Conservation (phyloP, 1,139 yeast genomes). For the Groenewaldozyma auringiensis region DNA sequence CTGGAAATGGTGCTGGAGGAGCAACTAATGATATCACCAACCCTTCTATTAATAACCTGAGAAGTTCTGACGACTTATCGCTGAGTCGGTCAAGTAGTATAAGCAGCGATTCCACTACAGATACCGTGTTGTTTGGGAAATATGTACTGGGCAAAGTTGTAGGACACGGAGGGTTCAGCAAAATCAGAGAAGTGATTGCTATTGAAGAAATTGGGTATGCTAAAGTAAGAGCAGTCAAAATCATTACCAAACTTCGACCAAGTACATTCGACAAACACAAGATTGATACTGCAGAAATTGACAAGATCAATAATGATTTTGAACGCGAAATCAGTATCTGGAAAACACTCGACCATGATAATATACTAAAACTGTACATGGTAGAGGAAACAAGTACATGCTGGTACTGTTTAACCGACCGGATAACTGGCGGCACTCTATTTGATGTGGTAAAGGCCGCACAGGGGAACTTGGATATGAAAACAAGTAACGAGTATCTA, state of each 20-base stretch:
- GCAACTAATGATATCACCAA: constrained; percentile 5
- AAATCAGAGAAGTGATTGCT: constrained; percentile 63
- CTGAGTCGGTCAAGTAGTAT: constrained; percentile 21
- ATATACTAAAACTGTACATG: constrained; percentile 54
- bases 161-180: constrained; percentile 91
- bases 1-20: constrained; percentile 11
- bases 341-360: constrained; percentile 57
- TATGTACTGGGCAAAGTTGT: constrained; percentile 56
- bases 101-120: neutral
- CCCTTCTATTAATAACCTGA: neutral
- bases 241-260: constrained; percentile 41
- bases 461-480: constrained; percentile 15
- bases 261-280: constrained; percentile 4
- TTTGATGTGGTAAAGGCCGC: constrained; percentile 62
- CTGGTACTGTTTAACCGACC: constrained; percentile 65
- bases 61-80: constrained; percentile 24
- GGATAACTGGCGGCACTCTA: constrained; percentile 73
- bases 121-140: constrained; percentile 27
- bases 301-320: constrained; percentile 40
- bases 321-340: constrained; percentile 68
- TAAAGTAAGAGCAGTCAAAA: constrained; percentile 61
- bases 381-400: constrained; percentile 55
- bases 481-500: constrained; percentile 30
- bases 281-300: neutral
- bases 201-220: constrained; percentile 33